Base-by-base conservation (phyloP, 2,329 filamentous ascomycete genomes). In the Cladosporium phlei region DNA sequence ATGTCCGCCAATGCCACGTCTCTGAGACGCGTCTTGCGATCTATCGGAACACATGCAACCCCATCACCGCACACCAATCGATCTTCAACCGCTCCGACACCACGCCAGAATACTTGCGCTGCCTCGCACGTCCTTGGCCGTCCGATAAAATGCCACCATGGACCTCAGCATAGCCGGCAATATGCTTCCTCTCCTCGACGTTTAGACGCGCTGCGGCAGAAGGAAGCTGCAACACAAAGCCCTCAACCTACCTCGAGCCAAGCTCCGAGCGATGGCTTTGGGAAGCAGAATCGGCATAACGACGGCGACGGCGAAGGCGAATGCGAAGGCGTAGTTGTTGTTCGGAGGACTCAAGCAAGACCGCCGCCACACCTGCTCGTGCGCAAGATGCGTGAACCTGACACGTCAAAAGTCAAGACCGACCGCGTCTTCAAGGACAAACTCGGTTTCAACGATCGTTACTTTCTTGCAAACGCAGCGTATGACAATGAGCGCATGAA, bases 1-100 rank as follows among this genome's bases (percentile, higher is more conserved):
- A 48, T 48, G 46, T 38, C 46, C 17, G 8, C 46, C 22, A 48
- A 48, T 43, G 46, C 46, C 14, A 19, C 27, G 30, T 38, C 46
- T 24, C 14, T 47, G 29, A 35, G 45, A 40, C 45, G 45, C 34
- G 40, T 47, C 29, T 12, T 47, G 21, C 29, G 45, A 11, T 46
- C 43, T 16, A 37, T 46, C 25, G 43, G 42, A 4, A 28, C 32
- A 10, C 20, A 45, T n/a, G 22, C 42, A 27, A n/a, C 24, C 12
- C 28, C 38, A 4, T 24, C 38, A 8, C n/a, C 28, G 19, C 9
- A 14, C 21, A 20, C 21, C n/a, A 12, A 3, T 14, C 39, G 21
- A 4, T 14, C 20, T 16, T 34, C 39, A 14, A 24, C 39, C 7
- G 6, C 14, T 3, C 3, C 22, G 2, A 4, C 37, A 5, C 20